These are phyloP conservation scores for Colletotrichum sp. DNA, from an alignment of 2,329 filamentous ascomycete genomes.

Conservation along the genomic window DNA sequence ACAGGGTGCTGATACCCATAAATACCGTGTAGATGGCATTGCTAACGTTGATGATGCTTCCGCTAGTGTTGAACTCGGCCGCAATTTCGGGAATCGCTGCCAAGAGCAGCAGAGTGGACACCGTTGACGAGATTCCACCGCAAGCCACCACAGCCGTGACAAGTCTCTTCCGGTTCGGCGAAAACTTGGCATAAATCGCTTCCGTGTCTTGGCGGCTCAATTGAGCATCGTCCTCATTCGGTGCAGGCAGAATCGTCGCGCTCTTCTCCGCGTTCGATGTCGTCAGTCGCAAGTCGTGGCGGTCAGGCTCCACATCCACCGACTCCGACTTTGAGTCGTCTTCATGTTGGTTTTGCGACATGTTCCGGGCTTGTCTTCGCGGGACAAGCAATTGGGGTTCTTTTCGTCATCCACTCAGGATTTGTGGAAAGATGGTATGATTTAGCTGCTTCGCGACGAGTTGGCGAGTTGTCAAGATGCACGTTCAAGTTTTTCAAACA, in stretches of 20 bases:
- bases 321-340: not conserved
- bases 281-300: not conserved
- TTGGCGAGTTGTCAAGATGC: not conserved
- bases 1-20: slow-evolving; percentile 69
- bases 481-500: not conserved
- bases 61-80: slow-evolving; percentile 65
- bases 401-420: not conserved
- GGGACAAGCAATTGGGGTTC: not conserved
- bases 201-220: slow-evolving; percentile 18
- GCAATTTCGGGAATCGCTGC: slow-evolving; percentile 79
- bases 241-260: not conserved
- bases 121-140: slow-evolving; percentile 4
- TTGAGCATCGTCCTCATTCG: not conserved
- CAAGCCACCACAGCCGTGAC: slow-evolving; percentile 10
- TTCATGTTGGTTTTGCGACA: not conserved
- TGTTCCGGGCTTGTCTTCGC: not conserved
- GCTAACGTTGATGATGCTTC: slow-evolving; percentile 70
- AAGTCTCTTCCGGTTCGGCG: slow-evolving; percentile 1
- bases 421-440: not conserved
- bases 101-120: slow-evolving; percentile 53
- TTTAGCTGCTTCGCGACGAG: not conserved
- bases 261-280: slow-evolving; percentile 16
- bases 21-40: slow-evolving; percentile 76
- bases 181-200: not conserved
- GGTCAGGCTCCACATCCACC: not conserved